A percentile compares a stretch with the other conserved stretches of the same genome.
phyloP scores from a whole-genome alignment of 2,329 filamentous ascomycete genomes.

The Neopestalotiopsis clavispora region DNA sequence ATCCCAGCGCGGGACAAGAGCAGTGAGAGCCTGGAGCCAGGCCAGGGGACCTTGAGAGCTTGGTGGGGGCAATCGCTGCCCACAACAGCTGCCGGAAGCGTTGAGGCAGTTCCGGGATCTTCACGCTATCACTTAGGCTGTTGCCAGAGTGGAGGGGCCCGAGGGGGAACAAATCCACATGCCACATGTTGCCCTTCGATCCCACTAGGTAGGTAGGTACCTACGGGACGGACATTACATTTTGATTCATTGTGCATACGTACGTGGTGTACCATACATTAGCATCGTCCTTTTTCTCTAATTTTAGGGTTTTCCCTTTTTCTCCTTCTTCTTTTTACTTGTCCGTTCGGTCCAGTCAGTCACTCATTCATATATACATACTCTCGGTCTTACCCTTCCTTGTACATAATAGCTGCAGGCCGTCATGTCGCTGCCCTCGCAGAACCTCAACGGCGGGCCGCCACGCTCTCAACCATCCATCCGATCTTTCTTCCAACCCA shows the following conservation, averaged over 20 bases:
- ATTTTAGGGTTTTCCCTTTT: background rate
- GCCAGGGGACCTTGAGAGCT: background rate
- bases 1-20: too few species aligned
- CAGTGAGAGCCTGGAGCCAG: too few species aligned
- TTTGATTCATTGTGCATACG: background rate
- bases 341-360: background rate
- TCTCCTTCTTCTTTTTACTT: background rate
- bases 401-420: background rate
- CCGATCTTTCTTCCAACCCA: constrained; percentile 65
- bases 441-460: constrained; percentile 31
- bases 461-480: constrained; percentile 58
- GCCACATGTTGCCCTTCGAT: background rate
- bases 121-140: background rate
- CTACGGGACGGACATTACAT: background rate
- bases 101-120: background rate
- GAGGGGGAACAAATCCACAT: background rate
- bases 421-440: constrained; percentile 43
- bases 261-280: background rate
- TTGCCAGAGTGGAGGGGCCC: background rate
- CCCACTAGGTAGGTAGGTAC: background rate
- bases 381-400: background rate
- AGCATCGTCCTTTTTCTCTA: background rate
- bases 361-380: background rate
- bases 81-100: constrained; percentile 2
- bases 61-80: background rate